Evolutionary conservation across 495 filamentous ascomycete genomes (phyloP).

Genomic region (Penicillium cinerascens): DNA sequence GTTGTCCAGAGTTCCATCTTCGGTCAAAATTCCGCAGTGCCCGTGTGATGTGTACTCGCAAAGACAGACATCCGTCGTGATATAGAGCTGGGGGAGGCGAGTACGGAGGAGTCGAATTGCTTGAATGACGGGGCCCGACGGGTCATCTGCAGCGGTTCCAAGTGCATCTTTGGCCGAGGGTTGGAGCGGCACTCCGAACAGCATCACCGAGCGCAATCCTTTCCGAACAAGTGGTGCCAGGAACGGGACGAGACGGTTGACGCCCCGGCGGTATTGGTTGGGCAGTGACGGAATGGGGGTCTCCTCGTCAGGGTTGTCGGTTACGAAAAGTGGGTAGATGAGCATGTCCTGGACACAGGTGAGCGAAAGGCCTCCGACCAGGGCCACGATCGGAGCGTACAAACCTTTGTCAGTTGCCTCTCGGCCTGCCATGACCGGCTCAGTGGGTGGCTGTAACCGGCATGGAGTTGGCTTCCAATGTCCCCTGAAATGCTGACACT

Average conservation of each 20-base stretch:
- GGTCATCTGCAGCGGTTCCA: constrained; percentile 91
- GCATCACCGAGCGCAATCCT: constrained; percentile 85
- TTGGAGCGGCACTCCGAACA: constrained; percentile 88
- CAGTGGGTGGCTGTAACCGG: constrained; percentile 90
- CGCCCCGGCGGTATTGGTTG: constrained; percentile 77
- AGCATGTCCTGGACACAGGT: constrained; percentile 69
- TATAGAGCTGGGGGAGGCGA: constrained; percentile 82
- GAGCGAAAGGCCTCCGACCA: neutral
- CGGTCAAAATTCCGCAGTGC: constrained; percentile 90
- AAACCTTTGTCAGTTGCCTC: constrained; percentile 91
- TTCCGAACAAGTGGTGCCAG: constrained; percentile 81
- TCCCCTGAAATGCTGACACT: constrained; percentile 90
- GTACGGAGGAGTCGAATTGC: constrained; percentile 77
- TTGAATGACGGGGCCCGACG: constrained; percentile 84
- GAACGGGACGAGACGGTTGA: constrained; percentile 83
- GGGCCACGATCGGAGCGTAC: constrained; percentile 5
- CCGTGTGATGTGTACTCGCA: constrained; percentile 99
- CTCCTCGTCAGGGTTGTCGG: constrained; percentile 90
- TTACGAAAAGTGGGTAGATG: constrained; percentile 95
- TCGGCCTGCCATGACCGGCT: constrained; percentile 93
- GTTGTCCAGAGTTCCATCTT: constrained; percentile 92
- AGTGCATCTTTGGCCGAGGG: constrained; percentile 81
- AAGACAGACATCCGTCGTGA: constrained; percentile 89
- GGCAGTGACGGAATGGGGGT: constrained; percentile 85
- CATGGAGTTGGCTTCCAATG: constrained; percentile 91